Evolutionary conservation across 257 asterid species (phyloP), one percentile per base, ranked within the genome.

Genomic region (Capsicum chinense): DNA sequence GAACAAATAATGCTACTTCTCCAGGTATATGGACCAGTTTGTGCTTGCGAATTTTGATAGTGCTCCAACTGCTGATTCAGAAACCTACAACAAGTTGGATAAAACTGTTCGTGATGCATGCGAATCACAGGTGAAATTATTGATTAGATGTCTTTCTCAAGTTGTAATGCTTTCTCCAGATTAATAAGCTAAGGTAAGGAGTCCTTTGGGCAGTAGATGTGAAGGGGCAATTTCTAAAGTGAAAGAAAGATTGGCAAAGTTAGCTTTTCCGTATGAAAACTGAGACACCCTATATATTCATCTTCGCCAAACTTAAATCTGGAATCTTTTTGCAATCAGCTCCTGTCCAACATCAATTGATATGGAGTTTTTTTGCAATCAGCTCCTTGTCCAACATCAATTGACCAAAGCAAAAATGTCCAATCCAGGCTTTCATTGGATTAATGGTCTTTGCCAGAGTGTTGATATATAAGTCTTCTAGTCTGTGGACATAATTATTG

Each of bases 21-120:
- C 80, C 94, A 97, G 99, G 97, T 88, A 83, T 8, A 86, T 94
- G 2, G 98, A 93, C 86, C 93, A 88, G 88, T 95, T 89, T 87
- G 95, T 97, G 66, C 89, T 94, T 80, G 96, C 97, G 56, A 91
- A 86, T 74, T 95, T 95, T 71, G 99, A 94, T 85, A 92, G 92
- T 89, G 98, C 97, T 87, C 99, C 99, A 14, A 93, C 97, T 11
- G 95, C 88, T 79, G 99, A 97, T 85, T 91, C 97, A 79, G 99
- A 93, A 86, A 69, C 84, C 88, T 92, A 90, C 84, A 83, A 91
- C 84, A 97, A 93, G 89, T 84, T 97, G 87, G 92, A 84, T 56
- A 92, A 90, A 56, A 82, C 88, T 86, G 91, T 86, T 56, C 97
- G 99, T 33, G 90, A 90, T 76, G 93, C 93, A 83, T 92, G 84